Conservation (phyloP, 1,284 basidiomycete genomes). For the Malassezia dermatis region DNA sequence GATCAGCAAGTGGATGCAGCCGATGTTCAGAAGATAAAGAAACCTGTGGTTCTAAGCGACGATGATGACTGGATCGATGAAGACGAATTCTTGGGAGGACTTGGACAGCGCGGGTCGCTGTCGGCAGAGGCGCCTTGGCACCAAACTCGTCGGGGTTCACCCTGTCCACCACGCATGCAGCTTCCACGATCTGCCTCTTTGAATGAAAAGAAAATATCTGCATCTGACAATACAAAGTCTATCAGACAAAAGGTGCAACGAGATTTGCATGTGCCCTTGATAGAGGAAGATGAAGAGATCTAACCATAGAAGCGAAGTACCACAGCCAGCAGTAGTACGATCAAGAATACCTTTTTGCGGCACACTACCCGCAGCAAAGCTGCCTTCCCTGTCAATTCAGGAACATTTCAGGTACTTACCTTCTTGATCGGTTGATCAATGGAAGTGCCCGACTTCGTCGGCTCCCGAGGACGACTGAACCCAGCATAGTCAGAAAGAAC, state of each 20-base stretch:
- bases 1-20: neutral
- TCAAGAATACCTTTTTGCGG: neutral
- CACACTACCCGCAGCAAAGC: neutral
- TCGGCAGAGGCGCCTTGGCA: neutral
- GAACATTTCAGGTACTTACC: neutral
- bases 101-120: neutral
- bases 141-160: constrained; percentile 1
- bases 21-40: neutral
- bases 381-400: neutral
- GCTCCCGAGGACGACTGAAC: constrained; percentile 33
- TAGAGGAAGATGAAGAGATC: constrained; percentile 11
- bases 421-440: constrained; percentile 14
- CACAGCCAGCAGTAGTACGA: neutral
- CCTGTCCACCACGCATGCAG: neutral
- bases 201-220: neutral
- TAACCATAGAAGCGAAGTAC: neutral
- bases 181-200: neutral
- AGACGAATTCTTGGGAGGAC: neutral
- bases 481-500: constrained; percentile 20
- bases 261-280: constrained; percentile 1
- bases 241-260: neutral
- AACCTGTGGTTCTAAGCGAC: neutral
- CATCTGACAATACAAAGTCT: neutral
- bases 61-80: constrained; percentile 18
- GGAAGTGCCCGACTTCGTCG: constrained; percentile 23